phyloP scores from a whole-genome alignment of 1,139 yeast species.

The Pneumocystis canis region DNA sequence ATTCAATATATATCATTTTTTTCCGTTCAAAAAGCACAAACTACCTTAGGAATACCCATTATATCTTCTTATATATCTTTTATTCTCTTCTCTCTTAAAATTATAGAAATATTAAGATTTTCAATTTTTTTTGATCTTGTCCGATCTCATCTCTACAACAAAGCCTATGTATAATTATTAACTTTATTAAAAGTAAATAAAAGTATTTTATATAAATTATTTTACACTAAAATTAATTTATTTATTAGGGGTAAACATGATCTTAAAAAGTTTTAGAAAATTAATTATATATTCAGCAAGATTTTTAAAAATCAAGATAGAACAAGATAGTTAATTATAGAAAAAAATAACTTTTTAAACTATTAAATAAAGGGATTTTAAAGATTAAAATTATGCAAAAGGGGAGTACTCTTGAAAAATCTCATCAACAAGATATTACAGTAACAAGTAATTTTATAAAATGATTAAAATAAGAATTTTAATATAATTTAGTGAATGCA shows the following conservation, averaged over 20 bases:
- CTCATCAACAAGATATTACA: background rate
- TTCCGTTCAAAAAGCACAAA: background rate
- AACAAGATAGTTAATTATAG: background rate
- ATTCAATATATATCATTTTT: conserved; percentile 8
- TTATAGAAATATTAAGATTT: background rate
- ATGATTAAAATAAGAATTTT: background rate
- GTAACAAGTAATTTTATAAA: background rate
- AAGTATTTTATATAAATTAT: background rate
- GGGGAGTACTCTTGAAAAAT: background rate
- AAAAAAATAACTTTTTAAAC: background rate
- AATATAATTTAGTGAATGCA: background rate
- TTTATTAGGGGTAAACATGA: background rate
- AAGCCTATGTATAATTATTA: background rate
- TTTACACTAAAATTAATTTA: background rate
- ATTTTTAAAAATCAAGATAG: background rate
- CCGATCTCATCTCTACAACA: too few species aligned
- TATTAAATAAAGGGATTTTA: background rate
- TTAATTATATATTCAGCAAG: background rate
- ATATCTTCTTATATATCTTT: background rate
- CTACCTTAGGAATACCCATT: background rate
- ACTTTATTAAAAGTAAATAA: background rate
- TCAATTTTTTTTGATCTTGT: background rate
- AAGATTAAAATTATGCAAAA: background rate
- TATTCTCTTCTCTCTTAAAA: background rate
- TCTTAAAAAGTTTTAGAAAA: background rate